A percentile compares a stretch with the other conserved stretches of the same genome.
phyloP scores from a whole-genome alignment of 495 filamentous ascomycete species.

The Aspergillus taichungensis region DNA sequence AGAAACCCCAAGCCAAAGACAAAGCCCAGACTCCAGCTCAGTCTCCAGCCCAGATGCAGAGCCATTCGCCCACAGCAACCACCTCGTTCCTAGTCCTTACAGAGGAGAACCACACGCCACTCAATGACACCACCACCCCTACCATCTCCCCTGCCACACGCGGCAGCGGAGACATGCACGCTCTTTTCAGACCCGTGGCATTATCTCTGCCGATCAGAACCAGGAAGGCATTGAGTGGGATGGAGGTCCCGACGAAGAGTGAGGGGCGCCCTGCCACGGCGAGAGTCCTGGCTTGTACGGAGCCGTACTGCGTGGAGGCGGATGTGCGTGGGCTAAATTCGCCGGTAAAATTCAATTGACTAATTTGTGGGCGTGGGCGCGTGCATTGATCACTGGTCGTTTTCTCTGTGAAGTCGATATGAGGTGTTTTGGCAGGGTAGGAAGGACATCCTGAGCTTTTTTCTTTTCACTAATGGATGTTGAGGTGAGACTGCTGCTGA shows the following conservation, averaged over 20 bases:
- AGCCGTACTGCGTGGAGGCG: slow-evolving; percentile 13
- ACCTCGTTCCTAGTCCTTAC: neutral
- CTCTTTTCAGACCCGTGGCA: too few relatives aligned
- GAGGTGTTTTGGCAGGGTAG: neutral
- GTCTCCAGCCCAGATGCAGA: too few relatives aligned
- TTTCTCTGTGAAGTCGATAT: neutral
- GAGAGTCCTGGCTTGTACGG: slow-evolving; percentile 10
- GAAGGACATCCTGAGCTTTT: too few relatives aligned
- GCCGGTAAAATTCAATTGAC: slow-evolving; percentile 11
- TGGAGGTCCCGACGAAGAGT: neutral
- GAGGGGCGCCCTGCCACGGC: neutral
- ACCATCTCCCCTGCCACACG: neutral
- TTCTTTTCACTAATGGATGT: too few relatives aligned
- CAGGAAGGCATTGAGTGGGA: too few relatives aligned
- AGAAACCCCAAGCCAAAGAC: neutral
- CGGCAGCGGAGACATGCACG: too few relatives aligned
- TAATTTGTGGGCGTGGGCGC: slow-evolving; percentile 11
- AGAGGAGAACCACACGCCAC: neutral
- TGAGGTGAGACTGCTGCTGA: too few relatives aligned
- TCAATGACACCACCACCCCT: neutral
- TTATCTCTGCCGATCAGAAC: too few relatives aligned
- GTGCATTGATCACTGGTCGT: slow-evolving; percentile 3
- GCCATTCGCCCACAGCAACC: neutral
- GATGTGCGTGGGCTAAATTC: neutral
- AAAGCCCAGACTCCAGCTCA: neutral